Base-by-base conservation (phyloP, 2,329 filamentous ascomycete species). In the Talaromyces sp. region DNA sequence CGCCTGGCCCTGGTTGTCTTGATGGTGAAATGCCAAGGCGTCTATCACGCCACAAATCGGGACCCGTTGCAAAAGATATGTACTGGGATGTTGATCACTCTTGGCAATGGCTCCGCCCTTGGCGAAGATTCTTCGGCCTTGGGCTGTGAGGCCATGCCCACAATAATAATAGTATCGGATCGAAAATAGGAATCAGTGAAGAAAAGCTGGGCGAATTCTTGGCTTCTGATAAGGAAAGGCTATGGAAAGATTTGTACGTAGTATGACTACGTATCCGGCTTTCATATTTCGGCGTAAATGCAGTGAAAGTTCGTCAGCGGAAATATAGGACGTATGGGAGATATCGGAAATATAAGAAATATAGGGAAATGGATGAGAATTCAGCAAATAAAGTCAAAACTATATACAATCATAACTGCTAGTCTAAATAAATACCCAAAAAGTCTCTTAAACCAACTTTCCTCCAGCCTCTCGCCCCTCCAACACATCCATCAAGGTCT, bases 401-500 rank as follows among this genome's bases (percentile, higher is more conserved):
- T n/a, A 40, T 40, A n/a, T 40, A 40, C 36, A 23, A 40, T 40
- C 18, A 47, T 47, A 3, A 5, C 16, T 47, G n/a, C 23, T 27
- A 12, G 23, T 27, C 18, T 7, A 47, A 12, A 47, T 10, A 27
- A 23, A 5, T n/a, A 42, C 14, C 4, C 4, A 23, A 3, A 27
- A 47, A 12, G 18, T 14, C 8, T 10, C 14, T 40, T 57, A 57
- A 9, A 57, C 56, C 5, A 57, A 12, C 34, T 42, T 27, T 7
- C 40, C 40, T n/a, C 33, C 33, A 47, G 40, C 40, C 9, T 50
- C 34, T 0, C 40, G 33, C 8, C 47, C 63, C 23, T 75, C 70
- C 2, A 76, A 65, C 4, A 72, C 73, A n/a, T 67, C 67, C 52
- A 68, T 67, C 4, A 72, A 70, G n/a, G 70, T 74, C 31, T 68